These are phyloP conservation scores for Voacanga thouarsii DNA, from an alignment of 257 asterid species.

Conservation along the genomic window DNA sequence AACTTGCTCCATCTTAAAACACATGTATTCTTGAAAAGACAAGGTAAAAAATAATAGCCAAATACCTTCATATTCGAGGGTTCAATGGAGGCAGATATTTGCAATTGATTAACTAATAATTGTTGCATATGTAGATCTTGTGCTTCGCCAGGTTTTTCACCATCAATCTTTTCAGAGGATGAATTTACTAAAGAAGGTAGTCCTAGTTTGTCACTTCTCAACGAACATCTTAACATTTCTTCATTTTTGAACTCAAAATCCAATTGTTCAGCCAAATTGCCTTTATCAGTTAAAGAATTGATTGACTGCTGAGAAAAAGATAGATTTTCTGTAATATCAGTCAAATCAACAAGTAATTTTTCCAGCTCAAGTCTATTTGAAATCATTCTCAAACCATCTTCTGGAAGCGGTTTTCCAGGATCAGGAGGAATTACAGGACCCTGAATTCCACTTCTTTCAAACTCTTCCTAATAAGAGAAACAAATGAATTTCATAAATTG, in stretches of 20 bases:
- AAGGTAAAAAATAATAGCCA: not conserved
- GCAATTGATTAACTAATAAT: slow-evolving; percentile 35
- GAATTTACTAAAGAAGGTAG: slow-evolving; percentile 32
- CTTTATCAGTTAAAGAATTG: slow-evolving; percentile 30
- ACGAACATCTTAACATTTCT: slow-evolving; percentile 30
- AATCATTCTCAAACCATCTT: slow-evolving; percentile 64
- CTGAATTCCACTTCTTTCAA: slow-evolving; percentile 60
- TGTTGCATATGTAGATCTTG: slow-evolving; percentile 24
- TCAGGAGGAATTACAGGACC: slow-evolving; percentile 45
- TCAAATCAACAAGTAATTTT: slow-evolving; percentile 38
- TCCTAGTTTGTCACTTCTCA: slow-evolving; percentile 35
- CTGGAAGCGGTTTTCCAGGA: slow-evolving; percentile 63
- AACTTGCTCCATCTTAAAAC: not conserved
- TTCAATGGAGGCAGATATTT: slow-evolving; percentile 27
- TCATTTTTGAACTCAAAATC: slow-evolving; percentile 31
- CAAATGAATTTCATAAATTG: slow-evolving; percentile 7
- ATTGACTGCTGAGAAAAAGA: slow-evolving; percentile 38
- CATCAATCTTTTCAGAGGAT: slow-evolving; percentile 34
- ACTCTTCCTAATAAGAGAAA: slow-evolving; percentile 69
- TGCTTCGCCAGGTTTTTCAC: slow-evolving; percentile 33
- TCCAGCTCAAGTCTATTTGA: slow-evolving; percentile 55
- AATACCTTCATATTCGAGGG: slow-evolving; percentile 60
- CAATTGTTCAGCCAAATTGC: slow-evolving; percentile 32
- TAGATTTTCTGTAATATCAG: slow-evolving; percentile 31
- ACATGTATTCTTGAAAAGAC: not conserved